phyloP scores from a whole-genome alignment of 768 basidiomycete genomes.

The Melanogaster broomeanus region DNA sequence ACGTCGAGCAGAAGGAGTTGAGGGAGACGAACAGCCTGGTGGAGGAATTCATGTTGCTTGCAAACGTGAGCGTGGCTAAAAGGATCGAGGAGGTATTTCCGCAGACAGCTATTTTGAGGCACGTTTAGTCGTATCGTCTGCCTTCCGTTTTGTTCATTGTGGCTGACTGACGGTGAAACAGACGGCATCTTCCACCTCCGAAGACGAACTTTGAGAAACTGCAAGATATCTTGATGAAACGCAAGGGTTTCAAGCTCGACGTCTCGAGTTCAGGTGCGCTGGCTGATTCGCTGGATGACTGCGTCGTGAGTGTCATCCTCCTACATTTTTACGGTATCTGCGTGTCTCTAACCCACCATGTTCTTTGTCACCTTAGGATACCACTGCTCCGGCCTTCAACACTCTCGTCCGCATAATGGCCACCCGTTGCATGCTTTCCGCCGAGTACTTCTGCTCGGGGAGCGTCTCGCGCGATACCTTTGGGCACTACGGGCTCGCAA shows the following conservation, averaged over 20 bases:
- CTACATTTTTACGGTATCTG: conserved; percentile 5
- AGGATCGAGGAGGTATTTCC: conserved; percentile 96
- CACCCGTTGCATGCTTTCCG: conserved; percentile 96
- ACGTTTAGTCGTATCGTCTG: background rate
- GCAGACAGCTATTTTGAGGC: conserved; percentile 92
- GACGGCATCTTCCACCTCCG: conserved; percentile 91
- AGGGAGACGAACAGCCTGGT: conserved; percentile 95
- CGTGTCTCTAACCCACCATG: background rate
- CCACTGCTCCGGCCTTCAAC: conserved; percentile 86
- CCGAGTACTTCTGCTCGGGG: conserved; percentile 97
- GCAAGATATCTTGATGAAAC: conserved; percentile 87
- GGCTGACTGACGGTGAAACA: conserved; percentile 23
- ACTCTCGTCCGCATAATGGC: conserved; percentile 99
- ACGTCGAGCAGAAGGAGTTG: conserved; percentile 93
- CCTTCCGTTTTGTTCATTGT: conserved; percentile 6
- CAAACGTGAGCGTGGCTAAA: conserved; percentile 90
- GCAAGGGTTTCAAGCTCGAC: conserved; percentile 80
- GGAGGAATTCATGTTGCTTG: conserved; percentile 98
- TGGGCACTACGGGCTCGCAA: conserved; percentile 97
- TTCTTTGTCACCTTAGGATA: conserved; percentile 54
- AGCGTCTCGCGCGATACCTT: conserved; percentile 92
- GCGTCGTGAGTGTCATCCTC: conserved; percentile 59
- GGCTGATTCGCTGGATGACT: conserved; percentile 84
- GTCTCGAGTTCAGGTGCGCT: conserved; percentile 90
- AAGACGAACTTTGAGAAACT: conserved; percentile 93